phyloP scores from a whole-genome alignment of 2,329 filamentous ascomycete species.

The Apiospora malaysiana region DNA sequence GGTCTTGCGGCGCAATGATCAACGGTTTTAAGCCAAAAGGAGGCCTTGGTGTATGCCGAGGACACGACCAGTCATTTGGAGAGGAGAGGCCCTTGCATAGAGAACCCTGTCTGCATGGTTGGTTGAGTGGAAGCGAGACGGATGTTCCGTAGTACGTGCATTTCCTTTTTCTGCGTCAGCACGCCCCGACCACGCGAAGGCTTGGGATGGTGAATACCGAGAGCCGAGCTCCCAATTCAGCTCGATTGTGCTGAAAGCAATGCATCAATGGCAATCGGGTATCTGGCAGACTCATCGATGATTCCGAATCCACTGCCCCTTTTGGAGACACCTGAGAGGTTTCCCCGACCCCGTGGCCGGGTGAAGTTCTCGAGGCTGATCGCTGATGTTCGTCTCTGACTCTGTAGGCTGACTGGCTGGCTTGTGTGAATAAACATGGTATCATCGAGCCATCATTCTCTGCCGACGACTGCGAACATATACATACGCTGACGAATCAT shows the following conservation, averaged over 20 bases:
- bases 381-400: background rate
- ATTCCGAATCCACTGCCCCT: background rate
- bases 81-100: background rate
- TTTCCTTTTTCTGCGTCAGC: constrained; percentile 1
- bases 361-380: background rate
- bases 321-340: background rate
- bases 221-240: background rate
- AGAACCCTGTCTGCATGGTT: background rate
- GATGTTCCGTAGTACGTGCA: background rate
- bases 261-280: background rate
- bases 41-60: background rate
- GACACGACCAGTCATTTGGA: background rate
- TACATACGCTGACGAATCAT: background rate
- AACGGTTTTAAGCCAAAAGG: background rate
- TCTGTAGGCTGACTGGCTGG: no score
- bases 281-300: background rate
- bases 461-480: no score
- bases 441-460: background rate
- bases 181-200: background rate
- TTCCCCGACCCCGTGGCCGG: background rate
- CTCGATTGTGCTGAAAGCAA: background rate
- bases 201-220: background rate
- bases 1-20: background rate
- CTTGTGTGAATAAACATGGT: background rate
- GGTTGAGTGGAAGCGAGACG: background rate